Percentiles rank a stretch among this genome's conserved stretches.
phyloP scores from a whole-genome alignment of 2,329 filamentous ascomycete genomes.

The Chaetomium sp. region DNA sequence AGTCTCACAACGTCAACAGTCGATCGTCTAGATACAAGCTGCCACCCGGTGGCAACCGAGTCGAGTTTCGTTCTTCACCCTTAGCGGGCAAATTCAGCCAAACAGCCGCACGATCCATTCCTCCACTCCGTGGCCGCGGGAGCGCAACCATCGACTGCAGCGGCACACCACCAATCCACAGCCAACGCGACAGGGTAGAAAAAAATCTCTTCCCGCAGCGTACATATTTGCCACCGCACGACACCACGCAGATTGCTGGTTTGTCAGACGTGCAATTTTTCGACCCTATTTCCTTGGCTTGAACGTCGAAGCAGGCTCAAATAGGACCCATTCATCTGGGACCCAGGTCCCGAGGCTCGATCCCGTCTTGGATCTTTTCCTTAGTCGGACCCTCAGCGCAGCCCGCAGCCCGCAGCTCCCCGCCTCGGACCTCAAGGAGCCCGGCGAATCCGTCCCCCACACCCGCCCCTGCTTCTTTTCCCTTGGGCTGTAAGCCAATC shows the following conservation, averaged over 20 bases:
- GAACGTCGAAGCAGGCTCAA: slow-evolving; percentile 3
- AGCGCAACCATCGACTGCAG: slow-evolving; percentile 23
- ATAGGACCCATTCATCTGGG: slow-evolving; percentile 2
- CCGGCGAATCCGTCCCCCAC: slow-evolving; percentile 24
- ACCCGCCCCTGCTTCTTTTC: slow-evolving; percentile 17
- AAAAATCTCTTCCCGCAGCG: slow-evolving; percentile 34
- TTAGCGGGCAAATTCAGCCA: slow-evolving; percentile 17
- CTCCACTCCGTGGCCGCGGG: slow-evolving; percentile 11
- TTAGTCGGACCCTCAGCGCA: not conserved
- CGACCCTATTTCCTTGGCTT: not conserved
- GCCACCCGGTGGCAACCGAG: slow-evolving; percentile 15
- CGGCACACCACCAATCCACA: slow-evolving; percentile 18
- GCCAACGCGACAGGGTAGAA: slow-evolving; percentile 21
- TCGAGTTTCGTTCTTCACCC: slow-evolving; percentile 11
- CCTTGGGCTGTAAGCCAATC: slow-evolving; percentile 29
- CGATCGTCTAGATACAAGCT: not conserved
- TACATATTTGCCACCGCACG: slow-evolving; percentile 36
- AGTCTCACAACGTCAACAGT: slow-evolving; percentile 11
- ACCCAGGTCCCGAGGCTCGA: not conserved
- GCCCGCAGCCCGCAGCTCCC: slow-evolving; percentile 5
- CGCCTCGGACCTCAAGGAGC: slow-evolving; percentile 9
- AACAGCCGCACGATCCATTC: slow-evolving; percentile 16
- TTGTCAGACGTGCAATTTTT: slow-evolving; percentile 22
- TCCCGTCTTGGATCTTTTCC: slow-evolving; percentile 11
- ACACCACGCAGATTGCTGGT: slow-evolving; percentile 21